A percentile compares a stretch with the other conserved stretches of the same genome.
Evolutionary conservation across 2,329 filamentous ascomycete genomes (phyloP).

Genomic region (Colletotrichum gloeosporioides): DNA sequence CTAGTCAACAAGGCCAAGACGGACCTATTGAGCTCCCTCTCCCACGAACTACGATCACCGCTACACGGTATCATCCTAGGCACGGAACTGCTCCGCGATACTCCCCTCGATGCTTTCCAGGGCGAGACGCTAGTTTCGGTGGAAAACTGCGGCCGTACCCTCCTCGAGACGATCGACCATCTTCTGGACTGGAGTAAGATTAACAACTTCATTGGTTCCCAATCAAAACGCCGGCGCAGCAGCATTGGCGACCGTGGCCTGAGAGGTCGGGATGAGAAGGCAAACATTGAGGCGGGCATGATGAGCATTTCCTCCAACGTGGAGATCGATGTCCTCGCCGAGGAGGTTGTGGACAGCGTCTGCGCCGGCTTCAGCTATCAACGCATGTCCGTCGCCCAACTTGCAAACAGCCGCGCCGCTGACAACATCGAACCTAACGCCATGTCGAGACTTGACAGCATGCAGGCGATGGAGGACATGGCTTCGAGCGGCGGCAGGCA

Average conservation of each 20-base stretch:
- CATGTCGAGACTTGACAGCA: slow-evolving; percentile 16
- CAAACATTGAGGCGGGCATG: slow-evolving; percentile 22
- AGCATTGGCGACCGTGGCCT: background rate
- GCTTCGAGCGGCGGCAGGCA: background rate
- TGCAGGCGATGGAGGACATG: slow-evolving; percentile 22
- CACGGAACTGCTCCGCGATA: slow-evolving; percentile 58
- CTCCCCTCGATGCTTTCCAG: slow-evolving; percentile 47
- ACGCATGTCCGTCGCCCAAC: slow-evolving; percentile 13
- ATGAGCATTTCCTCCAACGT: slow-evolving; percentile 30
- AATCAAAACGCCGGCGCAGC: background rate
- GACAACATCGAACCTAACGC: background rate
- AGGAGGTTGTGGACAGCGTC: slow-evolving; percentile 43
- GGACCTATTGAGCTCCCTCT: slow-evolving; percentile 64
- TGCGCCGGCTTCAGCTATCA: slow-evolving; percentile 41
- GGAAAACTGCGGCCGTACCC: slow-evolving; percentile 47
- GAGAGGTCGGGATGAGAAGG: background rate
- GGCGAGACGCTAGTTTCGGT: slow-evolving; percentile 47
- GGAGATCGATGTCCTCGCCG: slow-evolving; percentile 35
- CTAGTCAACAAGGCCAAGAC: slow-evolving; percentile 54
- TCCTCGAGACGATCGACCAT: slow-evolving; percentile 55
- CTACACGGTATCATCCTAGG: slow-evolving; percentile 65
- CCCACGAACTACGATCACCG: slow-evolving; percentile 66
- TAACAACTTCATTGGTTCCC: slow-evolving; percentile 31
- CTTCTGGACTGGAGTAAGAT: slow-evolving; percentile 50
- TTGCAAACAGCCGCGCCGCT: background rate